These are phyloP conservation scores for Colletotrichum endophyticum DNA, from an alignment of 2,329 filamentous ascomycete species.

Conservation along the genomic window DNA sequence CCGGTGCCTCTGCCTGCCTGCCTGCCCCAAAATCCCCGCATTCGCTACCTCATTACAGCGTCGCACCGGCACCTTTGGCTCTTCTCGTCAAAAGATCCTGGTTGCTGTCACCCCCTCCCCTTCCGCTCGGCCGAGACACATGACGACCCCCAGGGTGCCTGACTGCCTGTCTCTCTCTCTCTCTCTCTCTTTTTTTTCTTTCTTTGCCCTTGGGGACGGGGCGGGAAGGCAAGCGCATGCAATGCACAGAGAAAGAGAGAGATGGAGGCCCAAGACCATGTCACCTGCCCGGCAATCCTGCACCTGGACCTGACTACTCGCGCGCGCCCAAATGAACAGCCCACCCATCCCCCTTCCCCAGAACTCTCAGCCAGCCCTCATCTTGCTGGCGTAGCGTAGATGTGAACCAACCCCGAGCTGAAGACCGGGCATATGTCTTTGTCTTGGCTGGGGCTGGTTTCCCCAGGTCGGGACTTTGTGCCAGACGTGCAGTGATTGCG, in stretches of 20 bases:
- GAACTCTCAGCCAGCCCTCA: neutral
- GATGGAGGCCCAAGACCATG: neutral
- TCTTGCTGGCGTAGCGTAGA: neutral
- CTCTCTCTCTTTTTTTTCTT: neutral
- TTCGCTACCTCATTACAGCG: neutral
- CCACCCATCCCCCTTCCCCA: neutral
- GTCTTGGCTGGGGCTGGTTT: neutral
- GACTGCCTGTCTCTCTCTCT: neutral
- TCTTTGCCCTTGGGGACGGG: neutral
- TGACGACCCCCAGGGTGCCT: neutral
- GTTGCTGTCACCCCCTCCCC: neutral
- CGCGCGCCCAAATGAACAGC: neutral
- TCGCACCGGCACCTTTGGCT: neutral
- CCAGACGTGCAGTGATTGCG: neutral
- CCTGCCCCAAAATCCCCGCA: neutral
- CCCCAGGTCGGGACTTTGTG: neutral
- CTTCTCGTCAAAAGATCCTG: neutral
- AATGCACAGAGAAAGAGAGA: neutral
- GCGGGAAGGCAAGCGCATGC: neutral
- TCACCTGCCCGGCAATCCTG: neutral
- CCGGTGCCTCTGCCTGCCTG: neutral
- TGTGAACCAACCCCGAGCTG: neutral
- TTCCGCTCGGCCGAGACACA: slow-evolving; percentile 1
- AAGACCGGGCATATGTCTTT: neutral
- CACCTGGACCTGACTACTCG: neutral